A percentile compares a stretch with the other conserved stretches of the same genome.
phyloP scores from a whole-genome alignment of 768 basidiomycete genomes.

The Leucosporidium yakuticum region DNA sequence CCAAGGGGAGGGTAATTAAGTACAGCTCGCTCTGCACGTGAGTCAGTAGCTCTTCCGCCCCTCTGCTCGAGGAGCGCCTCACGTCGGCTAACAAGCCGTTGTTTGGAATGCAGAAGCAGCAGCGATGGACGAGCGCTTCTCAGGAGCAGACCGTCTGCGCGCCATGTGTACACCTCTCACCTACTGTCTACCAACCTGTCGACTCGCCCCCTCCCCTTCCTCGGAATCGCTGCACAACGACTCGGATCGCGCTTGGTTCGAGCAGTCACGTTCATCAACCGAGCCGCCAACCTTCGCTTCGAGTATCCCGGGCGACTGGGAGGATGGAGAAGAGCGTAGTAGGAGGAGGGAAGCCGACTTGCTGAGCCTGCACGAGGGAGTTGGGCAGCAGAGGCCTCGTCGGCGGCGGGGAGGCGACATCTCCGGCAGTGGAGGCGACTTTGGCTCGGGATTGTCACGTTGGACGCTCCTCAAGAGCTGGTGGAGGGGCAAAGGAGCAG shows the following conservation, averaged over 20 bases:
- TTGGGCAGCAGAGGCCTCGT: background rate
- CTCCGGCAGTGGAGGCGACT: conserved; percentile 18
- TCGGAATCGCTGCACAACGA: conserved; percentile 7
- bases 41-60: background rate
- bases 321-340: conserved; percentile 2
- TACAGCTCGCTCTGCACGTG: background rate
- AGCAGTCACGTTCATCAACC: background rate
- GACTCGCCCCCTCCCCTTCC: conserved; percentile 11
- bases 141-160: conserved; percentile 13
- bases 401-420: conserved; percentile 11
- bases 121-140: conserved; percentile 24
- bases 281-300: background rate
- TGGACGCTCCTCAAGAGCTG: conserved; percentile 27
- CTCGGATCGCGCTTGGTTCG: conserved; percentile 6
- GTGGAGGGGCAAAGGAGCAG: conserved; percentile 14
- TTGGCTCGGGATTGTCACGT: conserved; percentile 20
- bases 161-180: conserved; percentile 14
- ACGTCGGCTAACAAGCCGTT: background rate
- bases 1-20: background rate
- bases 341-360: conserved; percentile 10
- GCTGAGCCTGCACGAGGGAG: conserved; percentile 15
- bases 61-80: background rate
- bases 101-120: background rate
- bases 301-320: background rate
- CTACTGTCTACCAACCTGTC: conserved; percentile 11